Evolutionary conservation across 2,329 filamentous ascomycete species (phyloP), one percentile per base, ranked within the genome.

Genomic region (Aspergillus sp.): DNA sequence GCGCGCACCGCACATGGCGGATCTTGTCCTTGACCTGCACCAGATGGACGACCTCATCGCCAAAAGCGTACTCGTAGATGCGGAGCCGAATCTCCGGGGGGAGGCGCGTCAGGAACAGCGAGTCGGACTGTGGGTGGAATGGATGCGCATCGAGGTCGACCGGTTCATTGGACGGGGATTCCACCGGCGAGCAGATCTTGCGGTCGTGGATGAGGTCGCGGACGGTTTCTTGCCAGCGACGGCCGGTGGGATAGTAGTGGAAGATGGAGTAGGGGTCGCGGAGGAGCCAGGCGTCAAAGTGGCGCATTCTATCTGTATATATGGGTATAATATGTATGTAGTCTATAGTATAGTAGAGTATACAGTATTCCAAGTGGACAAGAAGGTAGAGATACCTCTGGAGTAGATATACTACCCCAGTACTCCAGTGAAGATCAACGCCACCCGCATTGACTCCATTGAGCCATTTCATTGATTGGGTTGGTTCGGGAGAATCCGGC

Each of bases 221-320:
- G 41, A 72, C 52, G 5, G 64, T 64, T 38, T 71, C 68, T 50
- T 69, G 63, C 70, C 70, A 72, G 45, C 64, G 61, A 23, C 62
- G 66, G 5, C 67, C 67, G 25, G 65, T 69, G 34, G 68, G 58
- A 34, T 72, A 72, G 50, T 71, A 72, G 49, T 72, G 69, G 56
- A 65, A 71, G 57, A 72, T 71, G 16, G 68, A 71, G 53, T 72
- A 72, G 40, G 70, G 70, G 49, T 72, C 69, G 19, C 70, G 67
- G 17, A 72, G 57, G 55, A 72, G 51, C 70, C 70, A 72, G 49
- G 69, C 58, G 48, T 72, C 70, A 56, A 72, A 72, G 53, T 72
- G 70, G 44, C 70, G 67, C 69, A 72, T 71, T 21, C 42, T 57
- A 29, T 34, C 32, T 34, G n/a, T 34, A 11, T n/a, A 17, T 42